Base-by-base conservation (phyloP, 371 early-diverging fungal species). In the Mucor mucedo region DNA sequence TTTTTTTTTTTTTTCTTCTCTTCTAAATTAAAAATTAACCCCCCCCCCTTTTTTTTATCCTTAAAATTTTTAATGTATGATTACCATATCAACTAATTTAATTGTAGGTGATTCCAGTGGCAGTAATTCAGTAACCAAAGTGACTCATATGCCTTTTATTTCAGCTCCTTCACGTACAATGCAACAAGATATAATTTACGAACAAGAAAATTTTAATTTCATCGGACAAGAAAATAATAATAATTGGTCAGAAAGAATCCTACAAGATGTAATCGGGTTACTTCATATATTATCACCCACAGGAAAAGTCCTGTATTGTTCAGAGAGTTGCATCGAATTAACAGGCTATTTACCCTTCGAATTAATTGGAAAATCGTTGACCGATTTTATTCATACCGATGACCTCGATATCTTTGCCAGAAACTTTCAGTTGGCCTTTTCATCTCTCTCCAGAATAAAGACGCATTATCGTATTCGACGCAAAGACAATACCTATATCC, bases 211-310 rank as follows among this genome's bases (percentile, higher is more conserved):
- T 63, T 63, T 63, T 2, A 56, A 56, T 56, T 50, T 41, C 42
- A 56, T 5, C 56, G 49, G 49, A 42, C 69, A 68, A 44, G 69
- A 21, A 21, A 28, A 40, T 16, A 16, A 40, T 16, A 16, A 27
- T 55, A 75, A 77, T 44, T 80, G 79, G 75, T 66, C 76, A 42
- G 70, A 77, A 38, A 70, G 79, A 14, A 71, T 86, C 30, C 55
- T 88, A 32, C 70, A 71, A 45, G 86, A 85, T 56, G 49, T 88
- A 2, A 77, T 76, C 60, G 88, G 86, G 53, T 71, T 85, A 32
- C 50, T 85, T 13, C 80, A 84, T 63, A 85, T 85, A 3, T 54
- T 86, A 11, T 75, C 79, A 5, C 80, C 84, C 0, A 35, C 68
- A 0, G 83, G 80, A 4, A 69, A 60, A 38, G 70, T 88, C 14